phyloP scores from a whole-genome alignment of 1,284 basidiomycete species.

The Hypsizygus ulmarius region DNA sequence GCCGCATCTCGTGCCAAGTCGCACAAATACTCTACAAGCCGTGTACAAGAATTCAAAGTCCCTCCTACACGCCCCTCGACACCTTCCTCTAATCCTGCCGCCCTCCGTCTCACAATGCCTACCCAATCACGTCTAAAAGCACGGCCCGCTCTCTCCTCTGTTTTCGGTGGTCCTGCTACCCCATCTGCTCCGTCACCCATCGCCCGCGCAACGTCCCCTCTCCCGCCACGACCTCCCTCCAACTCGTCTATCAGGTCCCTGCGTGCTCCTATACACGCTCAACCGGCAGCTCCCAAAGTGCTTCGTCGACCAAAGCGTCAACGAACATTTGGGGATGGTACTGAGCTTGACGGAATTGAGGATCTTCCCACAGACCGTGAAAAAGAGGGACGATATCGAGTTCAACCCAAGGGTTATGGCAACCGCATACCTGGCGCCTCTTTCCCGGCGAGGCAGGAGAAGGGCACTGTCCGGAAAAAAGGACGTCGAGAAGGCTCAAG shows the following conservation, averaged over 20 bases:
- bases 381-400: conserved; percentile 68
- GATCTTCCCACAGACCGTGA: conserved; percentile 87
- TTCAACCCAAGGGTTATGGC: conserved; percentile 64
- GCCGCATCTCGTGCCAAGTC: conserved; percentile 74
- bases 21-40: conserved; percentile 60
- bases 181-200: conserved; percentile 31
- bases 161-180: conserved; percentile 54
- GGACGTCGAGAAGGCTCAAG: conserved; percentile 38
- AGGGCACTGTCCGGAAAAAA: conserved; percentile 56
- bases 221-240: conserved; percentile 56
- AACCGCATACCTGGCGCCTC: conserved; percentile 59
- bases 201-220: conserved; percentile 53
- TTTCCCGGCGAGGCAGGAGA: conserved; percentile 47
- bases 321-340: conserved; percentile 85
- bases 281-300: conserved; percentile 57
- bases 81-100: conserved; percentile 69
- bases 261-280: conserved; percentile 25
- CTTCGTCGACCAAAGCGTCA: conserved; percentile 72
- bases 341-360: conserved; percentile 88
- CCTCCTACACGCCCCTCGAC: conserved; percentile 76
- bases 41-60: conserved; percentile 62
- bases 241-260: conserved; percentile 33
- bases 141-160: conserved; percentile 68
- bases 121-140: conserved; percentile 69
- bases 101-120: conserved; percentile 83